Conservation (phyloP, 345 rosid species). For the Trapa bicornis region DNA sequence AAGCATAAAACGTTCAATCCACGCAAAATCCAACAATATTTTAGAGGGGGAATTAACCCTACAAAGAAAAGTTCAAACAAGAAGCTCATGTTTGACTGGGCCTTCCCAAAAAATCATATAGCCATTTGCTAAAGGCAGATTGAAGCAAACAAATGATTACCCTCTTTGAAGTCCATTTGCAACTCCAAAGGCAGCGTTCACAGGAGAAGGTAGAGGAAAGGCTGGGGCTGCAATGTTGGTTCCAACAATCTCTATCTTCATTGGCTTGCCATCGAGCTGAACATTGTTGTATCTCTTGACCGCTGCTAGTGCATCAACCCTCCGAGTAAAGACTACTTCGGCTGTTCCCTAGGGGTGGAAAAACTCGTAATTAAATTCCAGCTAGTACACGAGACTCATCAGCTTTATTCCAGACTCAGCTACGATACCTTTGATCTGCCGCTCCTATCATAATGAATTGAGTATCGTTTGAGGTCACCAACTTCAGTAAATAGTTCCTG, state of each 20-base stretch:
- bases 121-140: no score
- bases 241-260: slow-evolving; percentile 91
- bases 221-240: slow-evolving; percentile 42
- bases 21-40: no score
- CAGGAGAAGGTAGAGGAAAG: slow-evolving; percentile 21
- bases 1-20: no score
- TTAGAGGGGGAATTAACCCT: no score
- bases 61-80: no score
- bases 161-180: slow-evolving; percentile 13
- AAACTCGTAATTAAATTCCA: slow-evolving; percentile 18
- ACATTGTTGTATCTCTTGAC: slow-evolving; percentile 85
- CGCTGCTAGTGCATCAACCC: slow-evolving; percentile 69
- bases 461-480: slow-evolving; percentile 77
- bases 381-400: slow-evolving; percentile 18
- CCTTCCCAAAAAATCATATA: no score
- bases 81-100: no score
- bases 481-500: slow-evolving; percentile 88
- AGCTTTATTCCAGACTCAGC: slow-evolving; percentile 23
- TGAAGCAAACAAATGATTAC: slow-evolving; percentile 5
- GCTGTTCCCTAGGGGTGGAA: slow-evolving; percentile 64
- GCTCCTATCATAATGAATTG: slow-evolving; percentile 78
- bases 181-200: slow-evolving; percentile 34
- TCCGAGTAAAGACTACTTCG: slow-evolving; percentile 74
- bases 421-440: slow-evolving; percentile 90
- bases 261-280: slow-evolving; percentile 91